phyloP scores from a whole-genome alignment of 345 rosid species.

The Raphanus sativus region DNA sequence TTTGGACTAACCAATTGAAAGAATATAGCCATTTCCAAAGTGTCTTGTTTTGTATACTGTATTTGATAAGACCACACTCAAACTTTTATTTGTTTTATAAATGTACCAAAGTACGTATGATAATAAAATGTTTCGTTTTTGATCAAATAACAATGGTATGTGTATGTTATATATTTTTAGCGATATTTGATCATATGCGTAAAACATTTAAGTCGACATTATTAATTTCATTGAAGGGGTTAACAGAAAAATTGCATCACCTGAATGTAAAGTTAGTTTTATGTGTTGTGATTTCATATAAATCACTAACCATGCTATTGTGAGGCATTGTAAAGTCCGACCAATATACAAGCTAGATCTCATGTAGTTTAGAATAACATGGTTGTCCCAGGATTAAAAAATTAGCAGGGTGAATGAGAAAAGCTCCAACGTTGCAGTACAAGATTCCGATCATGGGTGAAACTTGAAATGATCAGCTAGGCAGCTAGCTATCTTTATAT shows the following conservation, averaged over 20 bases:
- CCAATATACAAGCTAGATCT: neutral
- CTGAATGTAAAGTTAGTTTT: neutral
- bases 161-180: neutral
- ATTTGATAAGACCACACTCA: neutral
- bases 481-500: neutral
- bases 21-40: neutral
- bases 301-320: neutral
- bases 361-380: neutral
- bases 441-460: neutral
- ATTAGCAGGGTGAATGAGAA: neutral
- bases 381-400: neutral
- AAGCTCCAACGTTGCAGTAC: neutral
- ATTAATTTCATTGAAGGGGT: neutral
- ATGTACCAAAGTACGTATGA: too few relatives aligned
- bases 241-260: neutral
- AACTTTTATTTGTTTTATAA: neutral
- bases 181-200: neutral
- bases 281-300: neutral
- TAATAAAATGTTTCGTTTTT: too few relatives aligned
- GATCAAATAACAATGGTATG: too few relatives aligned
- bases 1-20: neutral
- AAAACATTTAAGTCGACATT: neutral
- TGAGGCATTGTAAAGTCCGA: neutral
- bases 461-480: neutral
- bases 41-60: neutral